These are phyloP conservation scores for Myxozyma lipomycoides DNA, from an alignment of 805 yeast genomes.

Conservation along the genomic window DNA sequence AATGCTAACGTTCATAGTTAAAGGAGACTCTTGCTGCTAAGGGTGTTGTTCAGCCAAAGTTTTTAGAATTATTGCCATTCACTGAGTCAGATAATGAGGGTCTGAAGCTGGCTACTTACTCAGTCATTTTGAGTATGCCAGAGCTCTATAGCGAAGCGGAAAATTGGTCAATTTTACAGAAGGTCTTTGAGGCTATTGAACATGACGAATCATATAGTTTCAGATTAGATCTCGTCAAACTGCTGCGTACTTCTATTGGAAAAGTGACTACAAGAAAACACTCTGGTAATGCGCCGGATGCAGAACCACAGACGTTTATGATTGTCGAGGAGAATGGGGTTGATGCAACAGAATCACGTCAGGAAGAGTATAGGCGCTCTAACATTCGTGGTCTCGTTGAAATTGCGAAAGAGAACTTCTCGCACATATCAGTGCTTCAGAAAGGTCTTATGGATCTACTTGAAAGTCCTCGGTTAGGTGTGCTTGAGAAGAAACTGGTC, in stretches of 20 bases:
- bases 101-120: conserved; percentile 63
- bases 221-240: conserved; percentile 36
- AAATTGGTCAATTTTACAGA: conserved; percentile 55
- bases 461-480: conserved; percentile 53
- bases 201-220: conserved; percentile 55
- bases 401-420: conserved; percentile 55
- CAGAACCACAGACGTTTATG: conserved; percentile 45
- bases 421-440: conserved; percentile 51
- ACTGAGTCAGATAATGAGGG: conserved; percentile 49
- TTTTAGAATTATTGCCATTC: conserved; percentile 53
- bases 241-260: conserved; percentile 23
- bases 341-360: conserved; percentile 47
- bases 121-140: conserved; percentile 60
- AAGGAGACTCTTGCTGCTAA: conserved; percentile 56
- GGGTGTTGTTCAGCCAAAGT: conserved; percentile 51
- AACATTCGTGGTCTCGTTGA: conserved; percentile 64
- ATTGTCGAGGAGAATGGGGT: conserved; percentile 54
- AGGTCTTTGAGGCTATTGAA: conserved; percentile 55
- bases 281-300: conserved; percentile 28
- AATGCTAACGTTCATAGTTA: conserved; percentile 36
- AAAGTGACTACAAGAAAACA: conserved; percentile 19
- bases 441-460: conserved; percentile 64
- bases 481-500: conserved; percentile 57
- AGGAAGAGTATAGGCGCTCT: conserved; percentile 62
- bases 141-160: conserved; percentile 55